Conservation (phyloP, 345 rosid genomes). For the Eucalyptus virginea region DNA sequence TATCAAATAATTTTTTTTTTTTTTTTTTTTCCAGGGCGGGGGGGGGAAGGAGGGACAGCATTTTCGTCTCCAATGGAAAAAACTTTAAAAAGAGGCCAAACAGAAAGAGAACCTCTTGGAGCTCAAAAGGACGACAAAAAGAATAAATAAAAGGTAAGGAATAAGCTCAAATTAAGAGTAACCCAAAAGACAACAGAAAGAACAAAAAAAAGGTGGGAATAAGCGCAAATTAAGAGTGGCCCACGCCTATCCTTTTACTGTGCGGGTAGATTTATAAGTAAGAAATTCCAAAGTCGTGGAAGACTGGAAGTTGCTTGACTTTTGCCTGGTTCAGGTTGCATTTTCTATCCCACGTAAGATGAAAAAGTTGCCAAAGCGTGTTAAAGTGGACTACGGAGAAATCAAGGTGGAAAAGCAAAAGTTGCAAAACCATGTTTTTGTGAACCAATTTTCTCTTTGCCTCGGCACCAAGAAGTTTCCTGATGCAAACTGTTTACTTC, state of each 20-base stretch:
- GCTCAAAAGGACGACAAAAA: background rate
- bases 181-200: background rate
- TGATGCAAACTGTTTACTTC: background rate
- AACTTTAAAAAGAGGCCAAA: background rate
- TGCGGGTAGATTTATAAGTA: background rate
- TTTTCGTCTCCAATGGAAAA: background rate
- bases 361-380: background rate
- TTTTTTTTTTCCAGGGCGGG: too few species aligned
- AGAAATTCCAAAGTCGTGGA: background rate
- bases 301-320: background rate
- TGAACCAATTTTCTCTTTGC: background rate
- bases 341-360: background rate
- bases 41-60: background rate
- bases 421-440: background rate
- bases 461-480: background rate
- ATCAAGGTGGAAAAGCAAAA: background rate
- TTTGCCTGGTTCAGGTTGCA: background rate
- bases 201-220: background rate
- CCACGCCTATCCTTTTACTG: background rate
- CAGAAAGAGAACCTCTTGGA: background rate
- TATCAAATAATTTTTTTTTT: background rate
- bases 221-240: background rate
- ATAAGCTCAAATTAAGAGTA: background rate
- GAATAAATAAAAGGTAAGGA: background rate
- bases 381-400: background rate